Base-by-base conservation (phyloP, 805 yeast genomes). In the Candida dajiaensis region DNA sequence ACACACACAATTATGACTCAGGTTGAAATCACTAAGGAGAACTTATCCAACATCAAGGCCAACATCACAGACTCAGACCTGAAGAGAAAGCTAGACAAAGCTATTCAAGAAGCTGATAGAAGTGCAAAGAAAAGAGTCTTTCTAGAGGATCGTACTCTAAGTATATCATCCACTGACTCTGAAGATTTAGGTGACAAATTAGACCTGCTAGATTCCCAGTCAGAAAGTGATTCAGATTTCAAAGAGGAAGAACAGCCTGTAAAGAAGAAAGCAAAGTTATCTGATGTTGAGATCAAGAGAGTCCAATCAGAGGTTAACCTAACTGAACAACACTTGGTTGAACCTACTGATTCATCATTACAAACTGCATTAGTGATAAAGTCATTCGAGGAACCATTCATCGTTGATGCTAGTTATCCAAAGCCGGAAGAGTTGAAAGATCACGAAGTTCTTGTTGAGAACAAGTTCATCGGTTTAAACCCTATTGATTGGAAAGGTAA, bases 401-500 rank as follows among this genome's bases (percentile, higher is more conserved):
- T 43, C 4, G 42, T 56, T 12, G 55, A 49, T 36, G 25, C 42
- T 3, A 29, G 43, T 9, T 52, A 57, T 36, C 58, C 59, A 26
- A 54, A 53, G 13, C 57, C 62, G 11, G 50, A 55, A 11, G 50
- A 55, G 10, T 41, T 65, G 7, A 43, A 47, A 11, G 62, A 63
- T 8, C 57, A 61, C 48, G 68, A 65, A 42, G 49, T 65, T 8
- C 45, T 65, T 22, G 52, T 65, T 18, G 54, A 59, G 40, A 65
- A 65, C 45, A 60, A 61, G 43, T 61, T 62, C 40, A 61, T 72
- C 40, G 78, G 78, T 0, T 52, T 73, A 37, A 73, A 73, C 50
- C 78, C 76, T 10, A 64, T 73, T 28, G 78, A 73, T 52, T 73
- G 78, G 78, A 73, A 73, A 53, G 71, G 73, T 8, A 69, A 70